Conservation (phyloP, 495 filamentous ascomycete species). For the Aspergillus kassunensis region DNA sequence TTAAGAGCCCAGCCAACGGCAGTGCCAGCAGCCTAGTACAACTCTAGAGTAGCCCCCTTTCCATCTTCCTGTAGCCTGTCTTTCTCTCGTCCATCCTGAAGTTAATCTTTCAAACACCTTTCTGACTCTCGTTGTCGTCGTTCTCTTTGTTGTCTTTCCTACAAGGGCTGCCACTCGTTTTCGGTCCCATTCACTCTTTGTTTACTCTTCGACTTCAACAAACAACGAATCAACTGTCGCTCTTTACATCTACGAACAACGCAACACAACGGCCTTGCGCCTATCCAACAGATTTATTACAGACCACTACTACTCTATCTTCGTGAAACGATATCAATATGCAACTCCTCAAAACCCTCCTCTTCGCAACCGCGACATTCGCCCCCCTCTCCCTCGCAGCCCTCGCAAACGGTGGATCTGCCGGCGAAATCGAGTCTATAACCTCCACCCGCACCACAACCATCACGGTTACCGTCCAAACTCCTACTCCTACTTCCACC, state of each 20-base stretch:
- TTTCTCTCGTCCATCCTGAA: not conserved
- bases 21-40: no score
- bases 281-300: no score
- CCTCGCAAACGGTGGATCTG: conserved; percentile 16
- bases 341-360: conserved; percentile 30
- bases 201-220: not conserved
- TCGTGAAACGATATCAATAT: conserved; percentile 1
- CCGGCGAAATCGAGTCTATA: conserved; percentile 17
- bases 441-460: conserved; percentile 19
- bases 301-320: no score
- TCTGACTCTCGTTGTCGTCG: not conserved
- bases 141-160: conserved; percentile 18
- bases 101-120: not conserved
- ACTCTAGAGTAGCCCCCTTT: not conserved
- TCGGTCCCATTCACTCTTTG: conserved; percentile 39
- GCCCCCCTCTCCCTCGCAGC: conserved; percentile 31
- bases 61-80: not conserved
- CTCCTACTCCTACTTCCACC: conserved; percentile 18
- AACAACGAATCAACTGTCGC: not conserved
- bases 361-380: conserved; percentile 29
- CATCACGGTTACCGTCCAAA: conserved; percentile 30
- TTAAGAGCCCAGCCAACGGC: no score
- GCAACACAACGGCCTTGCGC: no score
- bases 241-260: not conserved
- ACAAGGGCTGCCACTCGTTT: conserved; percentile 42